Base-by-base conservation (phyloP, 1,139 yeast genomes). In the Blastobotrys arbuscula region DNA sequence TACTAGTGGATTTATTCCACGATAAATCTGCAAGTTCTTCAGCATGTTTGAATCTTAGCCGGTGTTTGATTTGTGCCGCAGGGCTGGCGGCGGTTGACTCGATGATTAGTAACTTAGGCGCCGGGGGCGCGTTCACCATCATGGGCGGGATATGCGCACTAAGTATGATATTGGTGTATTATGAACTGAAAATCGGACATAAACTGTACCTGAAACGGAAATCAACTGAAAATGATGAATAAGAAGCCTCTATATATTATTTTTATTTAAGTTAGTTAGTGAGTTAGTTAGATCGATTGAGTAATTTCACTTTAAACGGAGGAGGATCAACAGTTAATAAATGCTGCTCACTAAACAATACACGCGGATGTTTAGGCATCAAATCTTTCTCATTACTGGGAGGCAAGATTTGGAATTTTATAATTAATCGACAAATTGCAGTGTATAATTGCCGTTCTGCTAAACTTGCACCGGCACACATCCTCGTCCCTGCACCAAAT, bases 401-500 rank as follows among this genome's bases (percentile, higher is more conserved):
- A 5, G 74, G 67, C 24, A 59, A 61, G 13, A 82, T 68, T 38
- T 66, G 55, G 50, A 72, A 77, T 23, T 67, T 55, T 1, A 71
- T 53, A 1, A 77, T 58, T 41, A 74, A 58, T 47, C 78, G 69
- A 34, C 69, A 60, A 33, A 75, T 57, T 12, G 76, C 62, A 13
- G 71, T 63, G 57, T 83, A 84, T 62, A 84, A 67, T 58, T 84
- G 88, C 49, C 77, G 75, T 55, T 73, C 70, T 0, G 88, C 88
- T 46, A 84, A 68, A 44, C 75, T 73, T 43, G 74, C 74, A 0
- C 92, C 94, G 0, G 83, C 75, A 60, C 92, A 84, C 77, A 74
- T 79, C 49, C 92, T 64, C 1, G 82, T 71, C 0, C 92, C 94
- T 15, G 78, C 77, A 0, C 92, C 92, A 64, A 83, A 84, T 0